phyloP scores from a whole-genome alignment of 2,329 filamentous ascomycete genomes.

The Huntiella abstrusa region DNA sequence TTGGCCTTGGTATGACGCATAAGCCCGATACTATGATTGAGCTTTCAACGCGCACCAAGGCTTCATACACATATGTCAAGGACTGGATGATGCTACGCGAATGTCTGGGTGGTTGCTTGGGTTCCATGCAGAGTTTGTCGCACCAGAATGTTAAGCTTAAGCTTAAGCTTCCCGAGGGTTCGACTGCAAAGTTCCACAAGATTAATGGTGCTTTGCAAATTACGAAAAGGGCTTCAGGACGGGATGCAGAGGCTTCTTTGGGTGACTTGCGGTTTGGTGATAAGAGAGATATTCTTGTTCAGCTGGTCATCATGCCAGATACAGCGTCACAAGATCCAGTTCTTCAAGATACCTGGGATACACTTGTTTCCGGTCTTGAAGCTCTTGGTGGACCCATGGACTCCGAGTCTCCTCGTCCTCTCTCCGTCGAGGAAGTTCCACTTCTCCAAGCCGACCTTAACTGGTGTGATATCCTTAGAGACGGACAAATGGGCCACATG shows the following conservation, averaged over 20 bases:
- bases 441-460: slow-evolving; percentile 85
- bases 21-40: slow-evolving; percentile 99
- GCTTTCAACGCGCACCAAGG: slow-evolving; percentile 84
- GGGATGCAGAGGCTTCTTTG: slow-evolving; percentile 79
- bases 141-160: slow-evolving; percentile 97
- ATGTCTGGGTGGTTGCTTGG: slow-evolving; percentile 82
- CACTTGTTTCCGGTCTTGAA: slow-evolving; percentile 85
- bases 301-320: slow-evolving; percentile 81
- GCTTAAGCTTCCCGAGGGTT: slow-evolving; percentile 83
- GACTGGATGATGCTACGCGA: slow-evolving; percentile 99
- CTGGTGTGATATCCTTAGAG: slow-evolving; percentile 83
- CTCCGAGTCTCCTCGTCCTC: slow-evolving; percentile 60
- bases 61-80: slow-evolving; percentile 94
- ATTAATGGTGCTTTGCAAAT: slow-evolving; percentile 93
- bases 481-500: slow-evolving; percentile 69
- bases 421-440: slow-evolving; percentile 86
- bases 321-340: slow-evolving; percentile 64
- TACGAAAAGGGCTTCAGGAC: slow-evolving; percentile 84
- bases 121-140: slow-evolving; percentile 81
- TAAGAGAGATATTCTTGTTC: slow-evolving; percentile 82
- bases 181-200: slow-evolving; percentile 94
- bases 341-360: slow-evolving; percentile 91
- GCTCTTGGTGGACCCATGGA: slow-evolving; percentile 78
- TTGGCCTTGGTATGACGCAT: slow-evolving; percentile 88
- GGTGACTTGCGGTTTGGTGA: slow-evolving; percentile 91